These are phyloP conservation scores for Isabelozyma gotoi DNA, from an alignment of 805 yeast genomes.

Conservation along the genomic window DNA sequence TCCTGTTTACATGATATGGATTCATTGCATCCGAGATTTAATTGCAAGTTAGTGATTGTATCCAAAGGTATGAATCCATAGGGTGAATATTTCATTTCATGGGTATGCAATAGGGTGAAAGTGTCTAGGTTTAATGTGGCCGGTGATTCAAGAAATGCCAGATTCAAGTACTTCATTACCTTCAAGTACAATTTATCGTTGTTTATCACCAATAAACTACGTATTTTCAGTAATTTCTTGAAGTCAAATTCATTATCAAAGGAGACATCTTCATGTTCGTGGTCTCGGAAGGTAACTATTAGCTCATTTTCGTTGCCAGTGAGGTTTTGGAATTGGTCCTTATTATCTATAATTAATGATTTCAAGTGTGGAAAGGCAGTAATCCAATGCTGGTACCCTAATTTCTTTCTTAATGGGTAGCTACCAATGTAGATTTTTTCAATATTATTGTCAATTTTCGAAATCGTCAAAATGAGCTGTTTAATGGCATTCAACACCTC, in stretches of 20 bases:
- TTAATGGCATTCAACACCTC: not conserved
- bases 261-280: not conserved
- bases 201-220: constrained; percentile 7
- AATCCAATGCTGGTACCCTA: constrained; percentile 6
- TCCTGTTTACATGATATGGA: constrained; percentile 34
- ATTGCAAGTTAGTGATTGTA: constrained; percentile 41
- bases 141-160: not conserved
- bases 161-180: constrained; percentile 9
- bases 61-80: constrained; percentile 17
- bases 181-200: constrained; percentile 13
- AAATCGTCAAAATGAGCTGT: constrained; percentile 1
- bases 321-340: constrained; percentile 6
- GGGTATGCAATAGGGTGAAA: constrained; percentile 24
- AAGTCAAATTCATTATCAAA: not conserved
- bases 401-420: constrained; percentile 8
- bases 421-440: constrained; percentile 18
- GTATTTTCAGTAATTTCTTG: not conserved
- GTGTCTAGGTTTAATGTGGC: constrained; percentile 12
- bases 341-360: constrained; percentile 19
- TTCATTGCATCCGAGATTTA: constrained; percentile 55
- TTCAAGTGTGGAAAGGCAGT: constrained; percentile 10
- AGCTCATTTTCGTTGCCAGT: not conserved
- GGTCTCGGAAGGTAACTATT: not conserved
- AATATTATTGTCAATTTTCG: constrained; percentile 6
- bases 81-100: constrained; percentile 8